Base-by-base conservation (phyloP, 371 early-diverging fungal species). In the Dichotomocladium elegans region DNA sequence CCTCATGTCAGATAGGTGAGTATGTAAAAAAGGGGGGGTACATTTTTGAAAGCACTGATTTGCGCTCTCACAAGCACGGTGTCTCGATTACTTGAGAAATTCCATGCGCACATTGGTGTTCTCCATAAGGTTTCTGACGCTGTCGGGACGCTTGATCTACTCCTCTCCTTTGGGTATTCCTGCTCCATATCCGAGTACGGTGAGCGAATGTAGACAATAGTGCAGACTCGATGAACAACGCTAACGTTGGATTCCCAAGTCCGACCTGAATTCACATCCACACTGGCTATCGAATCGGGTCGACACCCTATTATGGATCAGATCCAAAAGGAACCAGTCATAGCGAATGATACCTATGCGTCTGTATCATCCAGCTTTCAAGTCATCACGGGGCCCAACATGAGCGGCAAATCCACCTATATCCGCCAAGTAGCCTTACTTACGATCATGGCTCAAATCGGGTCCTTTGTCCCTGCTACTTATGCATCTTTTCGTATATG, bases 381-480 rank as follows among this genome's bases (percentile, higher is more conserved):
- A 35, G 74, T 98, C 11, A 86, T 99, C 8, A 96, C 94, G 0
- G 99, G 99, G 0, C 94, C 99, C 1, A 99, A 99, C 64, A 99
- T 98, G 99, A 90, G 89, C 47, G 98, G 98, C 12, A 97, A 97
- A 64, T 87, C 93, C 12, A 95, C 98, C 5, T 99, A 98, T 63
- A 58, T 99, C 27, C 82, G 89, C n/a, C 95, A 94, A 55, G 74
- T 96, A 15, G 93, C 93, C 0, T 72, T 96, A 11, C 56, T 96
- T 33, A 75, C 63, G n/a, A 81, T 99, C 41, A 86, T 99, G 87
- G 95, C 96, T 0, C 99, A 99, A 41, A 90, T 95, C 22, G 99
- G 99, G 17, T 87, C 85, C 37, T 94, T 83, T 68, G 92, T 99
- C 3, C 98, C 99, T 4, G 97, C 96, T 8, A 88, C 89, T 41